Evolutionary conservation across 1,139 yeast genomes (phyloP), one percentile per base, ranked within the genome.

Genomic region (Taiozyma sp.): DNA sequence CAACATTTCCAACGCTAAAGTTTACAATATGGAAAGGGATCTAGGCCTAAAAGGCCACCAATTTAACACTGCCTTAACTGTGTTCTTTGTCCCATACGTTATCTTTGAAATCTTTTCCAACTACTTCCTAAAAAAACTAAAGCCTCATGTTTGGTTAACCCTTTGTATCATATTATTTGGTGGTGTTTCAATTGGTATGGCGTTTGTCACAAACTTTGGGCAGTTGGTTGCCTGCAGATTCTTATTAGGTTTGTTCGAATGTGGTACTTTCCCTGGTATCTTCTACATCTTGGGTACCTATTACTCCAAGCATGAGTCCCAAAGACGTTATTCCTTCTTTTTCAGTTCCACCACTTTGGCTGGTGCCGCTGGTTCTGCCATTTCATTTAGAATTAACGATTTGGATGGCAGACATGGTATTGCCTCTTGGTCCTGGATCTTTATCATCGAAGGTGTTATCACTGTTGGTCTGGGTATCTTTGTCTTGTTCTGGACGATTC

Each of bases 351-450:
- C 54, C 5, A 52, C 53, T 8, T 42, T 46, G 6, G 50, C 53
- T 12, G 53, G 52, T 44, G 51, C 52, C 27, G 51, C 50, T n/a
- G 54, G 54, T 36, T 47, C 51, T 40, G 53, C 53, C 14, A 51
- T 88, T 54, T 88, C 88, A 29, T 81, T 78, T 49, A 84, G 83
- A 50, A 76, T 82, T 48, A 68, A 78, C 62, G 78, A 74, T 51
- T 65, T 83, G 55, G 71, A 76, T 56, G 81, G 81, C 14, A 66
- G 59, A 14, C 74, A 72, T 47, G 84, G 84, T 8, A 59, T 73
- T 44, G 72, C 83, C 7, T 72, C 82, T 23, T 81, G 87, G 87
- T 73, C 77, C 63, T 81, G 84, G 79, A 72, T 81, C 51, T 81
- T 79, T 60, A 84, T 59, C 51, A 73, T 81, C 50, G 84, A 81